Evolutionary conservation across 768 basidiomycete genomes (phyloP).

Genomic region (Daedalea quercina): DNA sequence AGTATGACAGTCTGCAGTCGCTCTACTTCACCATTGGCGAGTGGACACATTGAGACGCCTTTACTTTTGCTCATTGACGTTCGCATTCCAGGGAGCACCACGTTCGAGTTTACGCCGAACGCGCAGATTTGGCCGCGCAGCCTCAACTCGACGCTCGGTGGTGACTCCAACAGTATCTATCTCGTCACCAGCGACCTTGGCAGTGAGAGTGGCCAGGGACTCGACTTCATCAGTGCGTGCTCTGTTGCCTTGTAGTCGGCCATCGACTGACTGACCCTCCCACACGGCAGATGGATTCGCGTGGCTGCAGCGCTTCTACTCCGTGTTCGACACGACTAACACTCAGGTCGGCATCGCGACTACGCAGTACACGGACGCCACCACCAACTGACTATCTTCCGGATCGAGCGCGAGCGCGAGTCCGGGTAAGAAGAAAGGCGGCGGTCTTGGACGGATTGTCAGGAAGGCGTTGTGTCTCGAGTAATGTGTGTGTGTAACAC

Average conservation of each 20-base stretch:
- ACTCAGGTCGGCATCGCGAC: slow-evolving; percentile 27
- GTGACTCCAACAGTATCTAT: slow-evolving; percentile 43
- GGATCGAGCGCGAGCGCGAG: not conserved
- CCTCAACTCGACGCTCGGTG: slow-evolving; percentile 52
- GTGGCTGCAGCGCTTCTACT: slow-evolving; percentile 59
- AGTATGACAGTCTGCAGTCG: slow-evolving; percentile 43
- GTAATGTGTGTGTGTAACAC: not conserved
- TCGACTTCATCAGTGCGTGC: slow-evolving; percentile 57
- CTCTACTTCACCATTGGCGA: slow-evolving; percentile 44
- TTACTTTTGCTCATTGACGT: not conserved
- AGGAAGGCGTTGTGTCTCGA: not conserved
- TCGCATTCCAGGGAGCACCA: slow-evolving; percentile 26
- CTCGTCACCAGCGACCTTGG: slow-evolving; percentile 52
- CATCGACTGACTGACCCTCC: not conserved
- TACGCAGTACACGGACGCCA: slow-evolving; percentile 26
- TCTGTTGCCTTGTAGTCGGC: not conserved
- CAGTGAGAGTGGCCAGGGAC: slow-evolving; percentile 41
- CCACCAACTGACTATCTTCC: slow-evolving; percentile 20
- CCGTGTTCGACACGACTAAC: slow-evolving; percentile 29
- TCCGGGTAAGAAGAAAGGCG: not conserved
- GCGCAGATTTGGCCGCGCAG: slow-evolving; percentile 67
- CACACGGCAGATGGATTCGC: slow-evolving; percentile 41
- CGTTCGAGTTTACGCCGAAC: slow-evolving; percentile 51
- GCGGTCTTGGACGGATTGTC: not conserved
- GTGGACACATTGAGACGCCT: not conserved